Evolutionary conservation across 1,284 basidiomycete species (phyloP).

Genomic region (Ganoderma lucidum): DNA sequence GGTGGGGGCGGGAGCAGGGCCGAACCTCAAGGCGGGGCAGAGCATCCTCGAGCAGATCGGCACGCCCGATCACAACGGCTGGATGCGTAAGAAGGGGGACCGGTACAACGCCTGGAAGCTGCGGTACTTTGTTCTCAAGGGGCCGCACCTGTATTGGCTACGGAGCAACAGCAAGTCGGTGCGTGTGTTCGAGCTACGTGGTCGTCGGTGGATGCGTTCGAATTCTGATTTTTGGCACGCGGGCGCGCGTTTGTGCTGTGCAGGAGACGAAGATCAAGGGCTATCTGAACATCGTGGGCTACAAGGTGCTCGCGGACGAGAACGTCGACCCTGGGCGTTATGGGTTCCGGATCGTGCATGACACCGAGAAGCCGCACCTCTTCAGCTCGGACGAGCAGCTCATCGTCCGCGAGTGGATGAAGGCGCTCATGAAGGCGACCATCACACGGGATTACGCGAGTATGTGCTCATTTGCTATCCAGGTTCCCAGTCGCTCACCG

Average conservation of each 20-base stretch:
- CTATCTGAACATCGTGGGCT: slow-evolving; percentile 91
- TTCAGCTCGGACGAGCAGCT: slow-evolving; percentile 92
- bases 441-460: slow-evolving; percentile 93
- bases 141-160: slow-evolving; percentile 87
- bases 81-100: slow-evolving; percentile 97
- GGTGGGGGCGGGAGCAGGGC: slow-evolving; percentile 31
- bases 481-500: slow-evolving; percentile 14
- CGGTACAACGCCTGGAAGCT: slow-evolving; percentile 94
- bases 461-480: slow-evolving; percentile 47
- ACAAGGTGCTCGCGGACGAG: slow-evolving; percentile 94
- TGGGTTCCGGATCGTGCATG: slow-evolving; percentile 95
- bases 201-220: slow-evolving; percentile 7
- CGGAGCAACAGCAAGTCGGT: slow-evolving; percentile 76
- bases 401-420: slow-evolving; percentile 97
- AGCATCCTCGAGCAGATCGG: slow-evolving; percentile 91
- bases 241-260: slow-evolving; percentile 14
- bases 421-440: slow-evolving; percentile 98
- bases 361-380: slow-evolving; percentile 87
- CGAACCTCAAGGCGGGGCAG: slow-evolving; percentile 65
- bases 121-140: slow-evolving; percentile 95
- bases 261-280: slow-evolving; percentile 96
- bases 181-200: slow-evolving; percentile 41
- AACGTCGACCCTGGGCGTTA: slow-evolving; percentile 92
- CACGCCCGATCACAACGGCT: slow-evolving; percentile 86
- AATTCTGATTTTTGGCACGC: slow-evolving; percentile 19